Conservation (phyloP, 306 rosid species). For the Pueraria montana region DNA sequence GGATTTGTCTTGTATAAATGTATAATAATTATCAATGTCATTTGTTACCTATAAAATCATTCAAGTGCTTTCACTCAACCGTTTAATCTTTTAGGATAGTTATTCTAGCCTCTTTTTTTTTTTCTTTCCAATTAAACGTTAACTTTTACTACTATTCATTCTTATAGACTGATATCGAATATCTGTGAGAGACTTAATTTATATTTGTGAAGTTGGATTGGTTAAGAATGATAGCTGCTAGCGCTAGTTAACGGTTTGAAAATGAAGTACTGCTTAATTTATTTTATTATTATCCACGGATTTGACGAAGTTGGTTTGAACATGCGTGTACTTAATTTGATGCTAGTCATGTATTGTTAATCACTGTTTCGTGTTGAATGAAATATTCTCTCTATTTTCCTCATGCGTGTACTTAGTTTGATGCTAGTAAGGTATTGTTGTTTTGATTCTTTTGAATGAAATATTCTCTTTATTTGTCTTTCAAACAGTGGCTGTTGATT, state of each 20-base stretch:
- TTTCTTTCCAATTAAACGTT: neutral
- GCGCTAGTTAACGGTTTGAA: neutral
- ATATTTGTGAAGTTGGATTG: constrained; percentile 3
- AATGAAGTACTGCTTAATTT: neutral
- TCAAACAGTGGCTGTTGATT: neutral
- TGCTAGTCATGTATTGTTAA: neutral
- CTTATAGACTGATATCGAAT: neutral
- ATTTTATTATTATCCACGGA: neutral
- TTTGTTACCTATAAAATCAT: neutral
- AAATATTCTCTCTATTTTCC: neutral
- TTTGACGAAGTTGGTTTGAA: neutral
- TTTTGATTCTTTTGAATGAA: no score
- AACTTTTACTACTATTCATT: neutral
- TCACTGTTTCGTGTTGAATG: neutral
- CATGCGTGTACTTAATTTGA: neutral
- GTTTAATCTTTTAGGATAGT: neutral
- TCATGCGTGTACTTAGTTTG: neutral
- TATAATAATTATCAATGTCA: neutral
- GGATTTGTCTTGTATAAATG: neutral
- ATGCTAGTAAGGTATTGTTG: neutral
- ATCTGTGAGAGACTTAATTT: neutral
- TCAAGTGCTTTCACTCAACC: neutral
- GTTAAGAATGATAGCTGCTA: constrained; percentile 3
- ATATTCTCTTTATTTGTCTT: neutral
- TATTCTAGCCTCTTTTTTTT: neutral